Percentiles rank a stretch among this genome's conserved stretches.
phyloP scores from a whole-genome alignment of 2,329 filamentous ascomycete species.

The Exophiala alcalophila region DNA sequence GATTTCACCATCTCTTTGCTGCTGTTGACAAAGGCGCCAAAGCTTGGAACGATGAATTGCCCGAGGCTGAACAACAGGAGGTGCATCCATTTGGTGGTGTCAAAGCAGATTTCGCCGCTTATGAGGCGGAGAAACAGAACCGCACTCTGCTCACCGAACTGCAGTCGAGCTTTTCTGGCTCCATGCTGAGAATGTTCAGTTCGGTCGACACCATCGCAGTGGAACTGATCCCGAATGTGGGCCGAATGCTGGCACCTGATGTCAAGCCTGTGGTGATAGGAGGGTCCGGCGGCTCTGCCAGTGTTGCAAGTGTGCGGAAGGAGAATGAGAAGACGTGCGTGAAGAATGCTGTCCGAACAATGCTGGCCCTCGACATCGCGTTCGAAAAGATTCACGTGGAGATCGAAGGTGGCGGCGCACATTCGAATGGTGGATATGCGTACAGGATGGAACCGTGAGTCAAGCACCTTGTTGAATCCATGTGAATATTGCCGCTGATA shows the following conservation, averaged over 20 bases:
- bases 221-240: conserved; percentile 78
- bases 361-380: conserved; percentile 76
- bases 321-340: conserved; percentile 82
- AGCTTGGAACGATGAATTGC: conserved; percentile 45
- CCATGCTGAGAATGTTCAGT: conserved; percentile 73
- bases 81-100: conserved; percentile 76
- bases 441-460: conserved; percentile 94
- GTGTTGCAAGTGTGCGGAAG: conserved; percentile 80
- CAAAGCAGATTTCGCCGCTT: conserved; percentile 74
- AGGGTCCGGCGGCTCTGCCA: conserved; percentile 61
- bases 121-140: conserved; percentile 77
- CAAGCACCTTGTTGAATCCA: neutral
- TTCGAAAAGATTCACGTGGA: conserved; percentile 82
- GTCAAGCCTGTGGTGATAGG: conserved; percentile 85
- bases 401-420: conserved; percentile 53
- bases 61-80: conserved; percentile 44
- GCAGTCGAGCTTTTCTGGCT: conserved; percentile 68
- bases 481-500: conserved; percentile 31
- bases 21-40: conserved; percentile 57
- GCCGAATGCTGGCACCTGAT: conserved; percentile 76
- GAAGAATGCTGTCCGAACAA: conserved; percentile 71
- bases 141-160: conserved; percentile 69
- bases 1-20: conserved; percentile 88
- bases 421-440: conserved; percentile 62
- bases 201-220: conserved; percentile 72